These are phyloP conservation scores for Alternaria triticina DNA, from an alignment of 2,329 filamentous ascomycete genomes.

Conservation along the genomic window DNA sequence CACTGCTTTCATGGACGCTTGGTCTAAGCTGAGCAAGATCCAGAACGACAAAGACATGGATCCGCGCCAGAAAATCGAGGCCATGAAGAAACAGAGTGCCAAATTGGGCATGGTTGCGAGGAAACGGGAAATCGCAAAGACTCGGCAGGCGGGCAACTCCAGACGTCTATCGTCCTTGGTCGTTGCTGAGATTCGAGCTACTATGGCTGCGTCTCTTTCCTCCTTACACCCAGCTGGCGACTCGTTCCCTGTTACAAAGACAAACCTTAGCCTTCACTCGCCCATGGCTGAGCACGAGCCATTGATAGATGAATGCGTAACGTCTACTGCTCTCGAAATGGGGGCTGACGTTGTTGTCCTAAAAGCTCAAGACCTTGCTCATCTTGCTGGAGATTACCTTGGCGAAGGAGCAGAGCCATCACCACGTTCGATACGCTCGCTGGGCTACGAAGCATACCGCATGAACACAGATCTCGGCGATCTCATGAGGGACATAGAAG, in stretches of 20 bases:
- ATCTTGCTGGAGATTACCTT: conserved; percentile 72
- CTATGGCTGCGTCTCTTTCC: conserved; percentile 58
- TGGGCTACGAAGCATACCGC: conserved; percentile 63
- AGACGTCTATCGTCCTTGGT: conserved; percentile 34
- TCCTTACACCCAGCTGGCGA: conserved; percentile 45
- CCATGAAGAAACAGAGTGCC: conserved; percentile 18
- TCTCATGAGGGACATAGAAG: conserved; percentile 37
- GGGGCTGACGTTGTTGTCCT: conserved; percentile 72
- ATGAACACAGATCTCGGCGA: conserved; percentile 39
- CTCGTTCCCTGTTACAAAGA: conserved; percentile 58
- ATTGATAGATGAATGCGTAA: conserved; percentile 67
- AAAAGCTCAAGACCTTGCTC: conserved; percentile 72
- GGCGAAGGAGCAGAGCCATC: conserved; percentile 65
- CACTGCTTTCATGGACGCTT: conserved; percentile 6
- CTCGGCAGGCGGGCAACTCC: conserved; percentile 14
- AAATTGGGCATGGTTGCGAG: conserved; percentile 14
- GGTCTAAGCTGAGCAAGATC: conserved; percentile 16
- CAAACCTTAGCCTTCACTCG: conserved; percentile 66
- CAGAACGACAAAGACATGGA: conserved; percentile 14
- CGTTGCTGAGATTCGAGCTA: conserved; percentile 56
- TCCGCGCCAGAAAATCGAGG: conserved; percentile 13
- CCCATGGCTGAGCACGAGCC: conserved; percentile 61
- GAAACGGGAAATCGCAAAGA: conserved; percentile 24
- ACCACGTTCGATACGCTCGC: conserved; percentile 52
- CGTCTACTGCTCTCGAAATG: conserved; percentile 66